Conservation (phyloP, 768 basidiomycete species). For the Coprinopsis sp. region DNA sequence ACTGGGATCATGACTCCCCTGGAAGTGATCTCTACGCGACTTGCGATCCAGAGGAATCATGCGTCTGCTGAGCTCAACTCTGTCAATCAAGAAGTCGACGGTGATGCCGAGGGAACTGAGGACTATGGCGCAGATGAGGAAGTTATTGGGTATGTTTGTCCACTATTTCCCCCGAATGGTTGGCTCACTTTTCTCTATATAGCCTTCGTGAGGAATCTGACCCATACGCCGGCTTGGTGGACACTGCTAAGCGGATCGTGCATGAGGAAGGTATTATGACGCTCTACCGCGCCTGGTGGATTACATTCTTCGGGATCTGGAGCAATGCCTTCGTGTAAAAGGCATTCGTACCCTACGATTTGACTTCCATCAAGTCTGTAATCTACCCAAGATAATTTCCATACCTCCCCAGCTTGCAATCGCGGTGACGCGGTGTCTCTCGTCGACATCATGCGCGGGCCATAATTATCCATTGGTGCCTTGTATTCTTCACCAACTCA, state of each 20-base stretch:
- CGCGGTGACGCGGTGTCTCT: no score
- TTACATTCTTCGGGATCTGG: conserved; percentile 63
- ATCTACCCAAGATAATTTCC: no score
- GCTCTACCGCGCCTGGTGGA: conserved; percentile 84
- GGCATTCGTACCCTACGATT: no score
- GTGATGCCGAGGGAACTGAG: conserved; percentile 50
- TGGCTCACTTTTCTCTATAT: conserved; percentile 5
- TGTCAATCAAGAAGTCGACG: conserved; percentile 67
- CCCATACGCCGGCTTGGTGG: conserved; percentile 69
- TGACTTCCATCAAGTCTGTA: conserved; percentile 5
- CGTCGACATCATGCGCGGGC: no score
- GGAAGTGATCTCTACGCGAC: conserved; percentile 73
- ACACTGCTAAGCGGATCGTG: conserved; percentile 72
- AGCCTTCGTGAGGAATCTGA: conserved; percentile 75
- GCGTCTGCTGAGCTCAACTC: conserved; percentile 71
- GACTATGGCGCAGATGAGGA: conserved; percentile 77
- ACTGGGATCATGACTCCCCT: conserved; percentile 64
- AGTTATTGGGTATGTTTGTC: conserved; percentile 65
- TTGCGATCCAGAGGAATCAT: conserved; percentile 84
- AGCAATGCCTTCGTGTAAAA: conserved; percentile 49
- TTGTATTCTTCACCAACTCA: no score
- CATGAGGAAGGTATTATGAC: conserved; percentile 74
- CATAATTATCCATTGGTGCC: no score
- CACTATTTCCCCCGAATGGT: background rate
- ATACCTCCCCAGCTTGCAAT: no score